Percentiles rank a stretch among this genome's conserved stretches.
Evolutionary conservation across 805 yeast species (phyloP).

Genomic region (Hanseniaspora clermontiae): DNA sequence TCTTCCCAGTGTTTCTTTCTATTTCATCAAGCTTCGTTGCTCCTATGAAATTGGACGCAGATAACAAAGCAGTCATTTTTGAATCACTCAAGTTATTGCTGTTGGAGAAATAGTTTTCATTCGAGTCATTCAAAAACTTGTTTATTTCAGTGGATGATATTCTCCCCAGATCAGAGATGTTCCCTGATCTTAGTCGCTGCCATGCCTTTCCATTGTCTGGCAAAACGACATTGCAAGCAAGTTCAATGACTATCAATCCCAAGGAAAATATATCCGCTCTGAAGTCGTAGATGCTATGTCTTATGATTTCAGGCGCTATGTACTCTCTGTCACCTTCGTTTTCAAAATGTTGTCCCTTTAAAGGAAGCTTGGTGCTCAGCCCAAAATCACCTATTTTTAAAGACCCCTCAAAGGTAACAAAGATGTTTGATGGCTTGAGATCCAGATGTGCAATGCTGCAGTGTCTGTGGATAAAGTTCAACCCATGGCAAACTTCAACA

Average conservation of each 20-base stretch:
- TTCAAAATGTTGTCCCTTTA: slow-evolving; percentile 50
- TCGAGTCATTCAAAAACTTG: slow-evolving; percentile 1
- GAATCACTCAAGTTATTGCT: slow-evolving; percentile 21
- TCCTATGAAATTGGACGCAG: slow-evolving; percentile 24
- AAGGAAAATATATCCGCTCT: slow-evolving; percentile 93
- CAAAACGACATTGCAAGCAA: slow-evolving; percentile 85
- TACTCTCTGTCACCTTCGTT: slow-evolving; percentile 96
- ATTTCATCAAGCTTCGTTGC: slow-evolving; percentile 13
- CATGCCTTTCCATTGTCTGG: slow-evolving; percentile 96
- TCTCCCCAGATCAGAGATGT: slow-evolving; percentile 85
- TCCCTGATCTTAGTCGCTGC: slow-evolving; percentile 93
- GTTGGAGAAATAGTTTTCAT: neutral
- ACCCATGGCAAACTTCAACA: slow-evolving; percentile 68
- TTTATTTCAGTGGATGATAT: slow-evolving; percentile 59
- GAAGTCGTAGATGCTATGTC: slow-evolving; percentile 68
- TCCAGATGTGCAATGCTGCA: slow-evolving; percentile 74
- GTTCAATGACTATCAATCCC: slow-evolving; percentile 84
- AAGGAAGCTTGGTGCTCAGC: slow-evolving; percentile 73
- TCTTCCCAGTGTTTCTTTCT: slow-evolving; percentile 18
- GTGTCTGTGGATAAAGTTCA: slow-evolving; percentile 63
- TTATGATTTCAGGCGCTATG: slow-evolving; percentile 90
- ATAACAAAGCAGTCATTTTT: slow-evolving; percentile 18
- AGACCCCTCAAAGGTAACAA: slow-evolving; percentile 87
- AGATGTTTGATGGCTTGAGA: slow-evolving; percentile 87
- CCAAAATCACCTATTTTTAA: slow-evolving; percentile 96